phyloP scores from a whole-genome alignment of 345 rosid species.

The Populus simonii region DNA sequence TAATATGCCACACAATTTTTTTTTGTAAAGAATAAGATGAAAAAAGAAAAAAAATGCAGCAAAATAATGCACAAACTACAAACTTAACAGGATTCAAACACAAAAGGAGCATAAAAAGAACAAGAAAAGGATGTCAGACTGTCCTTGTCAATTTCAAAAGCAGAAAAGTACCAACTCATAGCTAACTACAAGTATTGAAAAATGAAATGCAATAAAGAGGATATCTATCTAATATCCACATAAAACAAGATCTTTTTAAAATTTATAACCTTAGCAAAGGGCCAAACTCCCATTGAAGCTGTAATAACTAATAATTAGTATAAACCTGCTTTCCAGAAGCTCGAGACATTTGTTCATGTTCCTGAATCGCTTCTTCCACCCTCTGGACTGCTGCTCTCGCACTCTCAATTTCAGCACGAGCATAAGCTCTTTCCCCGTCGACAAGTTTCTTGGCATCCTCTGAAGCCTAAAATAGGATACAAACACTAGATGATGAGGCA shows the following conservation, averaged over 20 bases:
- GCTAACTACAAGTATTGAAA: neutral
- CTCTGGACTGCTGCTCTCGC: conserved; percentile 98
- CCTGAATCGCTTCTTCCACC: conserved; percentile 92
- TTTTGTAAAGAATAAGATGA: neutral
- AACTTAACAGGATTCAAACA: conserved; percentile 8
- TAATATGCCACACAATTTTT: conserved; percentile 29
- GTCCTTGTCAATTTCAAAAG: neutral
- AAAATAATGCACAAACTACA: conserved; percentile 6
- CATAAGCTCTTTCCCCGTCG: conserved; percentile 91
- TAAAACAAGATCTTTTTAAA: neutral
- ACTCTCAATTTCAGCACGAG: conserved; percentile 90
- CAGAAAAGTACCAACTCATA: neutral
- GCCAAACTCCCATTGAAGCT: neutral
- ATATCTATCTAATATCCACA: neutral
- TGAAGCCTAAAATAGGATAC: conserved; percentile 61
- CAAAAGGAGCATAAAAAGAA: neutral
- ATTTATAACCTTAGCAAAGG: neutral
- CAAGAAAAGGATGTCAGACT: neutral
- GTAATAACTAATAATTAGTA: neutral
- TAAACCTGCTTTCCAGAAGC: conserved; percentile 72
- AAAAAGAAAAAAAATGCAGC: neutral
- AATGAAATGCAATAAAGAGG: neutral
- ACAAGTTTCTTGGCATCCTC: conserved; percentile 96
- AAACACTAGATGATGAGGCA: neutral
- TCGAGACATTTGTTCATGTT: conserved; percentile 71